Base-by-base conservation (phyloP, 2,329 filamentous ascomycete species). In the Alternaria incomplexa region DNA sequence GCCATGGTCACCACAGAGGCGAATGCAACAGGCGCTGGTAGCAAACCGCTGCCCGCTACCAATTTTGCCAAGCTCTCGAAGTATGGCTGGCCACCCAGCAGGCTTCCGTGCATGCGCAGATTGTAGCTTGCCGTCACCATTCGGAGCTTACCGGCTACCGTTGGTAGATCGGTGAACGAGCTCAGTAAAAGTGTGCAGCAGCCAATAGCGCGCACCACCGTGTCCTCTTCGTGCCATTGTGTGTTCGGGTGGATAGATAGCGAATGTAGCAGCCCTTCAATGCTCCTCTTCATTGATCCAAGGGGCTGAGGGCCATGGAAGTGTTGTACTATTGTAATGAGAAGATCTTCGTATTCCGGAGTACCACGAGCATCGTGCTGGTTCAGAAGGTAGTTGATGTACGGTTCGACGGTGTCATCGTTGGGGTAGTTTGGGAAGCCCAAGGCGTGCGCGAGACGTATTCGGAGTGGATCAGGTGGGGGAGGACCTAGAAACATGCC, bases 371-470 rank as follows among this genome's bases (percentile, higher is more conserved):
- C 61, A 28, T 66, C 43, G 43, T 66, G 48, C 2, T 52, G 66
- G 12, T 69, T 72, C 30, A 51, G 17, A n/a, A 72, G 69, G 56
- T 70, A 70, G 30, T 65, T 66, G 20, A 74, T 52, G 45, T 71
- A 70, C 20, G 70, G 69, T 48, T 65, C 63, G 25, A 64, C 59
- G 17, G 51, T 36, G 4, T 25, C 5, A 20, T 60, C 44, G n/a
- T 23, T 30, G 4, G 66, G 62, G 46, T 70, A 64, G 1, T 65
- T 17, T 4, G 44, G 8, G 53, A 58, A 67, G 52, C 65, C 64
- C 4, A 72, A 15, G 6, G 62, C 50, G 25, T 66, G 62, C 1
- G 65, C 63, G 28, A 72, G 70, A 0, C 32, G 32, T 10, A 40
- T 17, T 40, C 32, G 32, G 32, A 40, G 32, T 15, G 15, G 32